Evolutionary conservation across 1,284 basidiomycete species (phyloP).

Genomic region (Apiotrichum porosum): DNA sequence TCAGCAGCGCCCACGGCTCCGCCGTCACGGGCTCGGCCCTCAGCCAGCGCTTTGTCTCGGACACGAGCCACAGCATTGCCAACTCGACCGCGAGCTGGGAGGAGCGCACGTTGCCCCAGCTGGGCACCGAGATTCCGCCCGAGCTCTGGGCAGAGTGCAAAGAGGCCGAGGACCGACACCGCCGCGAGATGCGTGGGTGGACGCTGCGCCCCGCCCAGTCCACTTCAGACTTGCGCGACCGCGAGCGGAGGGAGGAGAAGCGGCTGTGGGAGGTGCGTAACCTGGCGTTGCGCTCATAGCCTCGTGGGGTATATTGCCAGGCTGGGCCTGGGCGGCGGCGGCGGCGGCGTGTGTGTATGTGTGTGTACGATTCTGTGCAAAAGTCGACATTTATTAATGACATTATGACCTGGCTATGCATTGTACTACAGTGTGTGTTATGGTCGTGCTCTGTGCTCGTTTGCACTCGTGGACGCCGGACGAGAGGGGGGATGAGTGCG

Average conservation of each 20-base stretch:
- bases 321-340: too few species aligned
- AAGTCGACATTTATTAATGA: background rate
- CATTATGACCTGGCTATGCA: too few species aligned
- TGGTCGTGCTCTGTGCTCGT: too few species aligned
- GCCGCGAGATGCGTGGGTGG: slow-evolving; percentile 77
- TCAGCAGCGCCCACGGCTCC: slow-evolving; percentile 6
- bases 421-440: too few species aligned
- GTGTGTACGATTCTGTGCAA: too few species aligned
- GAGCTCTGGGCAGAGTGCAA: slow-evolving; percentile 65
- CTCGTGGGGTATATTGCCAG: too few species aligned
- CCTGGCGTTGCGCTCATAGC: slow-evolving; percentile 29
- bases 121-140: slow-evolving; percentile 6
- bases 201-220: slow-evolving; percentile 14
- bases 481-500: too few species aligned
- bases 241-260: slow-evolving; percentile 36
- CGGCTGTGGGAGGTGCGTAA: slow-evolving; percentile 47
- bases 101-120: slow-evolving; percentile 9
- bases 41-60: slow-evolving; percentile 10
- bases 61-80: slow-evolving; percentile 28
- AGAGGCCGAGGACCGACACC: slow-evolving; percentile 71
- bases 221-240: slow-evolving; percentile 23
- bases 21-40: background rate
- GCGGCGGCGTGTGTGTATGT: too few species aligned
- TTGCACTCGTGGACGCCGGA: too few species aligned
- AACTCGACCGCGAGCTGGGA: slow-evolving; percentile 16